Conservation (phyloP, 257 asterid species). For the Orobanche coerulescens region DNA sequence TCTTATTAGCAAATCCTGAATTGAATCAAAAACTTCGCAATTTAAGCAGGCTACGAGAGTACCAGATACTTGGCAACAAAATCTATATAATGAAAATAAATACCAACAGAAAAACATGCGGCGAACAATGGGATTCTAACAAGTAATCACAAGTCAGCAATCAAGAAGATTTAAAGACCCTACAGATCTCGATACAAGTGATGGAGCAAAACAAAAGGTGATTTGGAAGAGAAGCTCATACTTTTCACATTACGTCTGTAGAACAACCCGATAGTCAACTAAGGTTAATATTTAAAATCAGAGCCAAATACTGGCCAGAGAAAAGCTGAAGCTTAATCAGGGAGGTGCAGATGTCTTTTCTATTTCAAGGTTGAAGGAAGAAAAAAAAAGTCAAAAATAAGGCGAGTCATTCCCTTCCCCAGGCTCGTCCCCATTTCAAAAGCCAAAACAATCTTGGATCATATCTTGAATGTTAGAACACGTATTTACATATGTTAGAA, state of each 20-base stretch:
- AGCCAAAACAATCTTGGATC: background rate
- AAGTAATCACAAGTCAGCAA: background rate
- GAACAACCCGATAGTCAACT: background rate
- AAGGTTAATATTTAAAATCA: background rate
- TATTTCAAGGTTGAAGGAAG: background rate
- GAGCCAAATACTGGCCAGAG: background rate
- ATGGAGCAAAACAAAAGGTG: background rate
- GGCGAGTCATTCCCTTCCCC: background rate
- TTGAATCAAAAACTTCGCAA: conserved; percentile 11
- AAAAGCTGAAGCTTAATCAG: background rate
- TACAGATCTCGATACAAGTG: background rate
- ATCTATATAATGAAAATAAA: background rate
- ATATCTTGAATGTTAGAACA: background rate
- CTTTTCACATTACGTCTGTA: background rate
- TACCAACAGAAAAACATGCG: background rate
- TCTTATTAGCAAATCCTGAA: conserved; percentile 22
- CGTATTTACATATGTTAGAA: too few relatives aligned
- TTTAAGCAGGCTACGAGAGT: background rate
- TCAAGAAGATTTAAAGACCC: background rate
- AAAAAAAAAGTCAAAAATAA: background rate
- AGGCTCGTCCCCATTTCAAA: background rate
- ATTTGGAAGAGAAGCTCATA: background rate
- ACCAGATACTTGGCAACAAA: conserved; percentile 1
- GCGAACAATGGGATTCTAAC: background rate
- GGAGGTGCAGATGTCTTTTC: too few relatives aligned